Conservation (phyloP, 2,329 filamentous ascomycete genomes). For the Albifimbria verrucaria region DNA sequence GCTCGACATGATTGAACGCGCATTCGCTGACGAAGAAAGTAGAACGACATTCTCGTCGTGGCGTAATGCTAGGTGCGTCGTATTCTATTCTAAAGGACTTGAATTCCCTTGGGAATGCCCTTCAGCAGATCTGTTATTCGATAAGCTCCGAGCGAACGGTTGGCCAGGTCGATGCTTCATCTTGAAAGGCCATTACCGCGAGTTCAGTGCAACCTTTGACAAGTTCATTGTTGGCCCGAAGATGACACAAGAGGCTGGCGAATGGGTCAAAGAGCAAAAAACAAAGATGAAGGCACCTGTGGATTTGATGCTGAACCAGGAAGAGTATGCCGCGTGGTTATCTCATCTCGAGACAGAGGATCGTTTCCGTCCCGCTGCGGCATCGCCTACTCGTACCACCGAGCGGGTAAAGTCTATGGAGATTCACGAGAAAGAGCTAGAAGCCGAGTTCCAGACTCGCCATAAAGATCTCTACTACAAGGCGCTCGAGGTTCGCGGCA, state of each 20-base stretch:
- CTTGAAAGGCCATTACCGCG: constrained; percentile 53
- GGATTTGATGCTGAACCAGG: constrained; percentile 26
- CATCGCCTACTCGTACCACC: constrained; percentile 32
- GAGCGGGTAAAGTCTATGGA: constrained; percentile 39
- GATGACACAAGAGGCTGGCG: constrained; percentile 37
- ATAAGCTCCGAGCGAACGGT: constrained; percentile 42
- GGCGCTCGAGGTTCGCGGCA: constrained; percentile 32
- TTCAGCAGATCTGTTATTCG: constrained; percentile 39
- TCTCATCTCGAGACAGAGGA: constrained; percentile 40
- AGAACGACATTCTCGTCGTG: constrained; percentile 44
- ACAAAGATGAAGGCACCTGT: constrained; percentile 10
- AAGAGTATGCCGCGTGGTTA: constrained; percentile 43
- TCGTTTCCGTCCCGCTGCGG: constrained; percentile 31
- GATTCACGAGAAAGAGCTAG: constrained; percentile 45
- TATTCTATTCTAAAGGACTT: constrained; percentile 50
- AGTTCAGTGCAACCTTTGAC: constrained; percentile 51
- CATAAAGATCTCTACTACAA: constrained; percentile 46
- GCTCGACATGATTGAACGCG: constrained; percentile 48
- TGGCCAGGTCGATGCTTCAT: constrained; percentile 52
- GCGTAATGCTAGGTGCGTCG: constrained; percentile 43
- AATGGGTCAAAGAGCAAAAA: constrained; percentile 31
- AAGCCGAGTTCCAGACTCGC: constrained; percentile 43
- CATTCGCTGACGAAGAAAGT: constrained; percentile 46
- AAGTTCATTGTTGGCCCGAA: constrained; percentile 44
- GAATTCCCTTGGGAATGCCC: constrained; percentile 51